These are phyloP conservation scores for Limnomonas spitsbergensis DNA, from an alignment of 139 green algal genomes.

Conservation along the genomic window DNA sequence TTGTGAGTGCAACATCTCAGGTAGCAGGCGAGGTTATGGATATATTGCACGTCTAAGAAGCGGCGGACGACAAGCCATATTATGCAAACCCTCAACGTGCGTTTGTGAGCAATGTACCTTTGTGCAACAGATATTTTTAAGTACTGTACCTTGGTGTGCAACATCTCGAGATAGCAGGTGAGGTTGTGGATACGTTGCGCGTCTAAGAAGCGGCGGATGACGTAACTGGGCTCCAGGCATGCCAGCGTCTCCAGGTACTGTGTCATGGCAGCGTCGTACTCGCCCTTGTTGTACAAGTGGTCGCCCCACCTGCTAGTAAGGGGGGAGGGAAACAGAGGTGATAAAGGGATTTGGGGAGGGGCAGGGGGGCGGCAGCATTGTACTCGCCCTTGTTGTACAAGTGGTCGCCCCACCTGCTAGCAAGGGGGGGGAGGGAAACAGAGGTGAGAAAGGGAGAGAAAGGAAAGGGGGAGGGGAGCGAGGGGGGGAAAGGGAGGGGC, in stretches of 20 bases:
- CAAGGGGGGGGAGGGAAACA: too few species aligned
- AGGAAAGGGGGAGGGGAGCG: too few species aligned
- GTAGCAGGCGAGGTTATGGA: conserved; percentile 51
- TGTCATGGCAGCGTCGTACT: conserved; percentile 88
- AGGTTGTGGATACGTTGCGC: conserved; percentile 85
- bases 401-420: conserved; percentile 52
- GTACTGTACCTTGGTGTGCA: conserved; percentile 56
- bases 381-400: conserved; percentile 91
- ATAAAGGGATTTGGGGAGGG: too few species aligned
- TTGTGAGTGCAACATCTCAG: conserved; percentile 76
- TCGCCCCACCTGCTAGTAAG: conserved; percentile 57
- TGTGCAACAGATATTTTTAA: too few species aligned
- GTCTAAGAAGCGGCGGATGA: conserved; percentile 90
- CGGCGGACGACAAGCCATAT: conserved; percentile 90
- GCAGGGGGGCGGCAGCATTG: too few species aligned
- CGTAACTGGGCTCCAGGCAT: conserved; percentile 88
- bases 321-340: neutral
- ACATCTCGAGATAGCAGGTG: conserved; percentile 76
- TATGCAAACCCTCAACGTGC: too few species aligned
- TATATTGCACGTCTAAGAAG: conserved; percentile 84
- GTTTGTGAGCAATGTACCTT: too few species aligned
- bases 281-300: conserved; percentile 83
- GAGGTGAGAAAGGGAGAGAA: too few species aligned
- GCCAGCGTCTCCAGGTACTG: conserved; percentile 79
- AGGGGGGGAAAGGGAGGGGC: too few species aligned